Percentiles rank a stretch among this genome's conserved stretches.
Conservation (phyloP, 2,329 filamentous ascomycete genomes). For the Curvularia sp. region DNA sequence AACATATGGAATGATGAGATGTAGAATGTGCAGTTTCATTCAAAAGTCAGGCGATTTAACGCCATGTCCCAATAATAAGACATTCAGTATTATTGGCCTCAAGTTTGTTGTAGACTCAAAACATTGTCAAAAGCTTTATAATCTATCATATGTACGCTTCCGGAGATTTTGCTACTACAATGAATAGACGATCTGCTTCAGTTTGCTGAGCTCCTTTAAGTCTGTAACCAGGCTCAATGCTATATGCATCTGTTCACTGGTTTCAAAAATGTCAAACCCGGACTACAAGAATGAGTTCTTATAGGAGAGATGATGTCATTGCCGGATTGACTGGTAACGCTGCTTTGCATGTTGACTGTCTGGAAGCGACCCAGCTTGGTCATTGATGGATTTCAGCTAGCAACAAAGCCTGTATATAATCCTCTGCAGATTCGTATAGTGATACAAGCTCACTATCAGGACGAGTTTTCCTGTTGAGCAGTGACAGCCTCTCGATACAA, state of each 20-base stretch:
- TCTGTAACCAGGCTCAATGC: too few species aligned
- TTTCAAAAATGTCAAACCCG: too few species aligned
- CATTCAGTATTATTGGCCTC: neutral
- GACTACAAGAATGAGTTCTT: too few species aligned
- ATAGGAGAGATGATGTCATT: neutral
- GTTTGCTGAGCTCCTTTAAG: too few species aligned
- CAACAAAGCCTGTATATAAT: neutral
- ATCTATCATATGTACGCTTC: neutral
- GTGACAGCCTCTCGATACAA: neutral
- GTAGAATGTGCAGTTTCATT: neutral
- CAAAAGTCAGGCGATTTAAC: neutral
- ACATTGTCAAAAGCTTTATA: neutral
- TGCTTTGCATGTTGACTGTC: neutral
- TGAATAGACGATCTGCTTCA: too few species aligned
- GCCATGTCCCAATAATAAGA: neutral
- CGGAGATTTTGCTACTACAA: neutral
- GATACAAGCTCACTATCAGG: neutral
- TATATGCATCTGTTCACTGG: too few species aligned
- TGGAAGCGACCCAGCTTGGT: neutral
- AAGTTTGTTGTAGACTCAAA: neutral
- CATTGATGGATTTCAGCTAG: neutral
- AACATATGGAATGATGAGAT: slow-evolving; percentile 3
- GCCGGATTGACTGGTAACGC: neutral
- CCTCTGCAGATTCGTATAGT: neutral
- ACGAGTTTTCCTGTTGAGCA: neutral